Conservation (phyloP, 1,284 basidiomycete species). For the Rhodotorula sp. region DNA sequence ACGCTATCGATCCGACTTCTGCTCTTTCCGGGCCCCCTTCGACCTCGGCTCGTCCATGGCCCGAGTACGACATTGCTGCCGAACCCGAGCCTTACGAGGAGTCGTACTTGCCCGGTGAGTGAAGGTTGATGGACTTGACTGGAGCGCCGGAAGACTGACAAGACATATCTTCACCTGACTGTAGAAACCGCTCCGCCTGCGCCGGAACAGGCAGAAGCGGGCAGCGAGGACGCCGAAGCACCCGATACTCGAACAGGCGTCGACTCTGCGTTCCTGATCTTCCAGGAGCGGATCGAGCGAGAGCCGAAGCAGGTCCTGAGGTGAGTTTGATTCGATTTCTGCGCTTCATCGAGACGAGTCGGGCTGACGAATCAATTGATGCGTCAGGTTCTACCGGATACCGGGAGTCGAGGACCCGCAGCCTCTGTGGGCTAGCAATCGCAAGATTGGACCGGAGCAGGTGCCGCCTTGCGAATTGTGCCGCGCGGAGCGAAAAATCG, state of each 20-base stretch:
- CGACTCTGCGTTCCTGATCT: slow-evolving; percentile 33
- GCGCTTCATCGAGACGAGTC: too few species aligned
- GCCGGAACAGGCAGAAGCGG: slow-evolving; percentile 15
- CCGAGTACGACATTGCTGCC: slow-evolving; percentile 34
- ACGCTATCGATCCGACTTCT: slow-evolving; percentile 5
- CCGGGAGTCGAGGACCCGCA: slow-evolving; percentile 35
- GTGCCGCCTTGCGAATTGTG: slow-evolving; percentile 32
- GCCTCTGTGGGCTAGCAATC: slow-evolving; percentile 27
- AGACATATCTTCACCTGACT: too few species aligned
- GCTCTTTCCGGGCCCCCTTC: background rate
- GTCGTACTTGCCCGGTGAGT: slow-evolving; percentile 33
- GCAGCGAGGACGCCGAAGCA: slow-evolving; percentile 26
- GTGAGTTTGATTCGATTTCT: slow-evolving; percentile 14
- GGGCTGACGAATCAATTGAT: background rate
- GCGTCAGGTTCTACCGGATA: slow-evolving; percentile 36
- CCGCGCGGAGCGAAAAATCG: slow-evolving; percentile 27
- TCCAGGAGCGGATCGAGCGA: slow-evolving; percentile 39
- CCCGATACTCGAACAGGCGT: slow-evolving; percentile 35
- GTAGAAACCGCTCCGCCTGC: slow-evolving; percentile 5
- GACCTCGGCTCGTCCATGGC: slow-evolving; percentile 1
- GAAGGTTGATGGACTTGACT: rapidly evolving
- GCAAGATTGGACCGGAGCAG: slow-evolving; percentile 15
- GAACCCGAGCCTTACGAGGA: slow-evolving; percentile 39
- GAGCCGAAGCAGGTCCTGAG: slow-evolving; percentile 37
- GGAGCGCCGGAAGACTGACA: background rate